Evolutionary conservation across 2,329 filamentous ascomycete genomes (phyloP).

Genomic region (Calonectria pseudoreteaudii): DNA sequence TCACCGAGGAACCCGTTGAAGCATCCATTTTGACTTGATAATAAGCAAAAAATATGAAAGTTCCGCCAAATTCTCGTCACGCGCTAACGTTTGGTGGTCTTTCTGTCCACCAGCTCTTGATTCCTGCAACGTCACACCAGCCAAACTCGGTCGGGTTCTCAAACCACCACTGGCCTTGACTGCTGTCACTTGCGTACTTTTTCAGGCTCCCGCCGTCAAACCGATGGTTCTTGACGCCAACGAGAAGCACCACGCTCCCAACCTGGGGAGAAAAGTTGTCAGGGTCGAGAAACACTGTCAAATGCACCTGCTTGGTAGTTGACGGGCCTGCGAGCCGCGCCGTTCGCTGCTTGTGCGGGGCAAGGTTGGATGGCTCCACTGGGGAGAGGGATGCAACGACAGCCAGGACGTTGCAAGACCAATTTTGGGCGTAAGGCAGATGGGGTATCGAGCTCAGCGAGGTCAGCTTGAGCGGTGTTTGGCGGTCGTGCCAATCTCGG

Average conservation of each 20-base stretch:
- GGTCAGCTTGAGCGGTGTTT: constrained; percentile 63
- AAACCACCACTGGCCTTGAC: constrained; percentile 61
- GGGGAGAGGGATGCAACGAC: constrained; percentile 61
- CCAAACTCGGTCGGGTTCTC: constrained; percentile 57
- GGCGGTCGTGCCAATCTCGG: constrained; percentile 55
- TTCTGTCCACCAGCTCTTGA: constrained; percentile 59
- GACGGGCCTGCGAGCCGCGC: constrained; percentile 64
- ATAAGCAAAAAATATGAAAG: neutral
- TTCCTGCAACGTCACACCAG: constrained; percentile 62
- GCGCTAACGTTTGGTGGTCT: constrained; percentile 12
- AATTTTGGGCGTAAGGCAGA: constrained; percentile 69
- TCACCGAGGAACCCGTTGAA: neutral
- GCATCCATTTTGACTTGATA: neutral
- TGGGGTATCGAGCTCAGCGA: constrained; percentile 61
- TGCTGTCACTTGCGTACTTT: constrained; percentile 56
- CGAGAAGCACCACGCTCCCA: constrained; percentile 63
- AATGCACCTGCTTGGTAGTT: constrained; percentile 62
- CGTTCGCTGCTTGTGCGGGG: constrained; percentile 63
- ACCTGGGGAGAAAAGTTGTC: constrained; percentile 59
- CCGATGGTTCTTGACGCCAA: constrained; percentile 68
- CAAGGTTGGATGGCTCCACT: constrained; percentile 61
- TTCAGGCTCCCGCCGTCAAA: constrained; percentile 62
- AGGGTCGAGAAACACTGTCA: constrained; percentile 67
- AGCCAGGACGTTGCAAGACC: constrained; percentile 66
- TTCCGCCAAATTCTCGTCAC: neutral